Percentiles rank a stretch among this genome's conserved stretches.
phyloP scores from a whole-genome alignment of 2,329 filamentous ascomycete species.

The Tolypocladium inflatum region DNA sequence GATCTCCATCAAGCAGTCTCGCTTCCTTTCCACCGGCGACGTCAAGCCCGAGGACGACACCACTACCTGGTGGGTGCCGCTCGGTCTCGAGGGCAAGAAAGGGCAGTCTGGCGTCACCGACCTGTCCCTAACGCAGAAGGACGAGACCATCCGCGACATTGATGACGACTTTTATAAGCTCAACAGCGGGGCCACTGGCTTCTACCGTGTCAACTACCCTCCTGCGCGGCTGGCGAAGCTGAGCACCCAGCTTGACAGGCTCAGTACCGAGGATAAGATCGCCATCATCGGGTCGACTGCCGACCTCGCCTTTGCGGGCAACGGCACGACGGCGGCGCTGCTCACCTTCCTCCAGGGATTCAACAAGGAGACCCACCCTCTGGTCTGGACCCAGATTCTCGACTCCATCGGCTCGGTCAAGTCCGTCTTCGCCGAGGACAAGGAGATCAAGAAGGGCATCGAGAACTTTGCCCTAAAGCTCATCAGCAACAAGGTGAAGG shows the following conservation, averaged over 20 bases:
- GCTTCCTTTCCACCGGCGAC: slow-evolving; percentile 88
- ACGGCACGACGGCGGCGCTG: slow-evolving; percentile 71
- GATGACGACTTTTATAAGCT: slow-evolving; percentile 85
- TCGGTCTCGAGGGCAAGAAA: slow-evolving; percentile 71
- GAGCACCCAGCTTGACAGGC: slow-evolving; percentile 62
- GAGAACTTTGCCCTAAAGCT: slow-evolving; percentile 73
- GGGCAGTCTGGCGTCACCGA: slow-evolving; percentile 52
- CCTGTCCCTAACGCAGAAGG: slow-evolving; percentile 64
- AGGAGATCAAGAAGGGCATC: slow-evolving; percentile 60
- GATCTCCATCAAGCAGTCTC: slow-evolving; percentile 73
- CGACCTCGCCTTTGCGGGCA: slow-evolving; percentile 79
- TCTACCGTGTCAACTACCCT: slow-evolving; percentile 88
- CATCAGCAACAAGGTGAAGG: slow-evolving; percentile 63
- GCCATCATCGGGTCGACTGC: slow-evolving; percentile 83
- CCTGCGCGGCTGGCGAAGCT: slow-evolving; percentile 74
- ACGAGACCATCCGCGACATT: slow-evolving; percentile 65
- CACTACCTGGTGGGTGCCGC: slow-evolving; percentile 92
- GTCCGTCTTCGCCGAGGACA: slow-evolving; percentile 74
- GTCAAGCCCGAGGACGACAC: slow-evolving; percentile 84
- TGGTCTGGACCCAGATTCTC: slow-evolving; percentile 83
- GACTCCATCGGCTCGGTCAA: slow-evolving; percentile 68
- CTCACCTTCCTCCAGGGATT: slow-evolving; percentile 82
- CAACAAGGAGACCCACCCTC: slow-evolving; percentile 67
- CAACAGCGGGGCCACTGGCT: slow-evolving; percentile 81
- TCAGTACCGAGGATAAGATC: slow-evolving; percentile 85